Evolutionary conservation across 208 protist genomes (phyloP).

Genomic region (Trypanosomatidae sp.): DNA sequence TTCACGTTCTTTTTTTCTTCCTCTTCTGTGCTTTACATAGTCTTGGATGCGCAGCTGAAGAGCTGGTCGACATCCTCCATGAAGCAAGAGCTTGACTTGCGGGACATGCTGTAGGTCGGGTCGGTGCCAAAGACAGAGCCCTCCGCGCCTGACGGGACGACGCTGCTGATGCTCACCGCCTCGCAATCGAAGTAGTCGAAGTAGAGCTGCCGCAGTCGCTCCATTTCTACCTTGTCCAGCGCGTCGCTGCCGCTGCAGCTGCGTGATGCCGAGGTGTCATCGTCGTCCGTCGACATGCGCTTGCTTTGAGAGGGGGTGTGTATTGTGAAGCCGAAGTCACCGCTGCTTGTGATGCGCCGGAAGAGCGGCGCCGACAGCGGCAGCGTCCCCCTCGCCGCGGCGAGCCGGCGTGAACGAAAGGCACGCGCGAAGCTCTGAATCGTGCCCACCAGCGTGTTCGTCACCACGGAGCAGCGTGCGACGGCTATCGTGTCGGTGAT

Average conservation of each 20-base stretch:
- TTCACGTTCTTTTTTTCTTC: too few species aligned
- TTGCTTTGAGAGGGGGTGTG: conserved; percentile 8
- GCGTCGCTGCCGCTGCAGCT: conserved; percentile 40
- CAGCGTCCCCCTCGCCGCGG: conserved; percentile 4
- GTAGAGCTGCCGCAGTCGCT: conserved; percentile 78
- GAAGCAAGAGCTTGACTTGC: conserved; percentile 6
- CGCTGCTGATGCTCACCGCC: conserved; percentile 37
- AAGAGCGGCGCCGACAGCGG: neutral
- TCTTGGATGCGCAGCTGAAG: too few species aligned
- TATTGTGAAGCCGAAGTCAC: conserved; percentile 5
- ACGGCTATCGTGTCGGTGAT: conserved; percentile 45
- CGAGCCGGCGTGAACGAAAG: conserved; percentile 40
- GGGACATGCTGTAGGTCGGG: neutral
- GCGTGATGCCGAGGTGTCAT: conserved; percentile 7
- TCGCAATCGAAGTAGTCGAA: conserved; percentile 92
- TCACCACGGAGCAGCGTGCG: conserved; percentile 74
- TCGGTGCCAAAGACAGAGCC: conserved; percentile 12
- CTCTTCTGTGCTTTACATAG: too few species aligned
- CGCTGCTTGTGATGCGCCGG: neutral
- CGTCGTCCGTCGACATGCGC: neutral
- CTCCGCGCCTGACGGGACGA: conserved; percentile 6
- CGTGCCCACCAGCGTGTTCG: conserved; percentile 59
- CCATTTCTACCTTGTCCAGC: conserved; percentile 64
- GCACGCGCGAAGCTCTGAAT: conserved; percentile 71
- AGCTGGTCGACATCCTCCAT: too few species aligned